Evolutionary conservation across 169 alveolate species (phyloP).

Genomic region (Eimeria necatrix): DNA sequence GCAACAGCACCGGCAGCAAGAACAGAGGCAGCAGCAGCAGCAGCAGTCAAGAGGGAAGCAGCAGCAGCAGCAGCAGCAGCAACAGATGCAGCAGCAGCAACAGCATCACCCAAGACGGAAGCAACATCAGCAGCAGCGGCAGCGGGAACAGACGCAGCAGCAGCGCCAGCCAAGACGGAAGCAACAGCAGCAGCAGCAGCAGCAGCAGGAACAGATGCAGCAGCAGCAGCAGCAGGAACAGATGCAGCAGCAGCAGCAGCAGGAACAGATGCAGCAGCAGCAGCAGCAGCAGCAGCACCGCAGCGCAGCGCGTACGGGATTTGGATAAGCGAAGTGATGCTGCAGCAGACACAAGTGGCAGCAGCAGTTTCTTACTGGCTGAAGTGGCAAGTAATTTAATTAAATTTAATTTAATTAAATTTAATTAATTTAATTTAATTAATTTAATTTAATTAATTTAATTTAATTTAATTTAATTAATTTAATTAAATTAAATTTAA

Average conservation of each 20-base stretch:
- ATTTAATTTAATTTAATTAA: neutral
- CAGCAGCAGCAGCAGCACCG: constrained; percentile 27
- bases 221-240: neutral
- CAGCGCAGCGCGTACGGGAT: constrained; percentile 81
- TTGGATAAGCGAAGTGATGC: constrained; percentile 86
- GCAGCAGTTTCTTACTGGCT: constrained; percentile 83
- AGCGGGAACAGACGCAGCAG: too few species aligned
- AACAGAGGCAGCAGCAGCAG: neutral
- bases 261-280: constrained; percentile 9
- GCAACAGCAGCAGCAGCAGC: constrained; percentile 1
- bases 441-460: neutral
- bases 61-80: constrained; percentile 29
- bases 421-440: neutral
- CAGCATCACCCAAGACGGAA: too few species aligned
- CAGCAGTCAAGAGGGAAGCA: neutral
- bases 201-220: neutral
- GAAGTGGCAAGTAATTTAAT: constrained; percentile 70
- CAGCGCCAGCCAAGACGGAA: too few species aligned
- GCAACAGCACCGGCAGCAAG: neutral
- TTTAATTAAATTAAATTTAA: neutral
- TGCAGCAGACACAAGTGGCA: constrained; percentile 86
- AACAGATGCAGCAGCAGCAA: neutral
- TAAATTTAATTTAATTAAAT: neutral
- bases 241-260: constrained; percentile 21
- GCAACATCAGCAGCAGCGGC: too few species aligned